Percentiles rank a stretch among this genome's conserved stretches.
phyloP scores from a whole-genome alignment of 2,329 filamentous ascomycete species.

The Aspergillus aculeatinus region DNA sequence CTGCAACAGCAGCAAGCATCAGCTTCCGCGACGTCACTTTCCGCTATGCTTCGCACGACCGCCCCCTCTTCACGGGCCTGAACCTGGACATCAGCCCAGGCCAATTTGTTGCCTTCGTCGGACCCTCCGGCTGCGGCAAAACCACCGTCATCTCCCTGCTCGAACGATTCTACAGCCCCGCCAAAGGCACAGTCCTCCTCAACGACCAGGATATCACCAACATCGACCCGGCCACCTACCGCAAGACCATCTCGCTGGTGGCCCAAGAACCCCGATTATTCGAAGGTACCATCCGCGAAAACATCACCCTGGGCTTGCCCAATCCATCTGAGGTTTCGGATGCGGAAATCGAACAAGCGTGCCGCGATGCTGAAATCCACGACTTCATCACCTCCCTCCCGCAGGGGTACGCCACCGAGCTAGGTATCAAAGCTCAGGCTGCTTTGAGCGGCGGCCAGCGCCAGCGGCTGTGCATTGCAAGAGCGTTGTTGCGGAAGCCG shows the following conservation, averaged over 20 bases:
- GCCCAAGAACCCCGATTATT: constrained; percentile 73
- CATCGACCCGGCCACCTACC: constrained; percentile 62
- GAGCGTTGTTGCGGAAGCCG: constrained; percentile 55
- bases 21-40: constrained; percentile 6
- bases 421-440: constrained; percentile 50
- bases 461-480: constrained; percentile 57
- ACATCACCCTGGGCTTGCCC: constrained; percentile 59
- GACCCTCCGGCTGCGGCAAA: constrained; percentile 51
- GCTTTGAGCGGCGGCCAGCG: constrained; percentile 57
- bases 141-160: constrained; percentile 48
- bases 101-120: constrained; percentile 49
- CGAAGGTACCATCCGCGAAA: constrained; percentile 67
- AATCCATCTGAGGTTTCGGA: constrained; percentile 22
- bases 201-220: constrained; percentile 61
- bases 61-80: constrained; percentile 18
- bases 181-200: constrained; percentile 60
- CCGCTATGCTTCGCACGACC: constrained; percentile 23
- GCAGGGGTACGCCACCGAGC: constrained; percentile 47
- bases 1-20: background rate
- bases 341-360: constrained; percentile 35
- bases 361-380: constrained; percentile 35
- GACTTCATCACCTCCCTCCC: constrained; percentile 41
- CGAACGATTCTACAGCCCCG: constrained; percentile 49
- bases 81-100: constrained; percentile 39
- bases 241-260: constrained; percentile 67